A percentile compares a stretch with the other conserved stretches of the same genome.
These are phyloP conservation scores for Pythium folliculosum DNA, from an alignment of 352 stramenopile genomes.

Conservation along the genomic window DNA sequence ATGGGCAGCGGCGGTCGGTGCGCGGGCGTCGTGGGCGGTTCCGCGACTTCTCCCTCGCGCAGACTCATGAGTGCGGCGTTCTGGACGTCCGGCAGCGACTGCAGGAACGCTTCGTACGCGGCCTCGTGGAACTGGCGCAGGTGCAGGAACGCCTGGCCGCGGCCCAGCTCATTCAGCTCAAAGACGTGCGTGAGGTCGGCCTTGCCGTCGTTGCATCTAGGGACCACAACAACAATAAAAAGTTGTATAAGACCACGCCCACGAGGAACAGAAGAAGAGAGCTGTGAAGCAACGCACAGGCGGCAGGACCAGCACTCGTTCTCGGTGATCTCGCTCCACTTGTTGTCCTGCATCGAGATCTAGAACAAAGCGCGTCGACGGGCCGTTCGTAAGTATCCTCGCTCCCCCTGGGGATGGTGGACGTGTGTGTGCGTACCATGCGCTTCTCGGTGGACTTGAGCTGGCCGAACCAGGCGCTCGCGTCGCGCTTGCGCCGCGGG, in stretches of 20 bases:
- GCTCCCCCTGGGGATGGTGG: neutral
- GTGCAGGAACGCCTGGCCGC: constrained; percentile 62
- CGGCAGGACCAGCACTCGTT: constrained; percentile 74
- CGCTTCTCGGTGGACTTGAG: constrained; percentile 86
- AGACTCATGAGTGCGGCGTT: constrained; percentile 15
- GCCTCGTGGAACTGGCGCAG: constrained; percentile 58
- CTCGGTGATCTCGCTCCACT: constrained; percentile 81
- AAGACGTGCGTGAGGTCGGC: constrained; percentile 64
- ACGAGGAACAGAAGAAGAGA: neutral
- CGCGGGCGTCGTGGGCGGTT: neutral
- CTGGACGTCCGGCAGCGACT: constrained; percentile 39
- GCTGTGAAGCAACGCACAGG: constrained; percentile 38
- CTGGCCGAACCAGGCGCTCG: constrained; percentile 69
- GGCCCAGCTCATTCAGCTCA: constrained; percentile 60
- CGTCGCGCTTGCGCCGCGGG: constrained; percentile 68
- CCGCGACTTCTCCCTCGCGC: neutral
- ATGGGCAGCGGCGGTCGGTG: constrained; percentile 4
- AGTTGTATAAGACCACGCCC: neutral
- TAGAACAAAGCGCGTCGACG: constrained; percentile 9
- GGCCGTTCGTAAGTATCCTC: neutral
- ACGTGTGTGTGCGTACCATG: constrained; percentile 44
- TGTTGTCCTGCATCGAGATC: constrained; percentile 87
- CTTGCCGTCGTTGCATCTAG: constrained; percentile 61
- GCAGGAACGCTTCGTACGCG: constrained; percentile 57
- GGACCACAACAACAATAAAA: constrained; percentile 13